Conservation (phyloP, 345 rosid genomes). For the Viola odorata region DNA sequence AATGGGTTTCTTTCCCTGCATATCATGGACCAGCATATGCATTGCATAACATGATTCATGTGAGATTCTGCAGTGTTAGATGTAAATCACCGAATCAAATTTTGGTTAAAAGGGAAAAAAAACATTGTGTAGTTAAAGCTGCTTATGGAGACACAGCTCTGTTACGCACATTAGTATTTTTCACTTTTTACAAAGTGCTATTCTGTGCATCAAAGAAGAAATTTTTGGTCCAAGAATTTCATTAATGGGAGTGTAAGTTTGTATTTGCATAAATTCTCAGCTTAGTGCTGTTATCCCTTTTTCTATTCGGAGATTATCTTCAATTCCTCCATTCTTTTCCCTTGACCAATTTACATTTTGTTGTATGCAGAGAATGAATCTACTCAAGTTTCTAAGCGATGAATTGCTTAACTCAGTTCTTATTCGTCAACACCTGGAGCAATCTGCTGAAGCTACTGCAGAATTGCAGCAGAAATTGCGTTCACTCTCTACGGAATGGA, state of each 20-base stretch:
- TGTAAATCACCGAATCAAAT: background rate
- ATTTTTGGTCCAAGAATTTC: too few species aligned
- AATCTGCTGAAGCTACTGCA: slow-evolving; percentile 57
- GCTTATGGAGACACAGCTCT: background rate
- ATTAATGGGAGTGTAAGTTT: background rate
- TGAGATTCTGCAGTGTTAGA: too few species aligned
- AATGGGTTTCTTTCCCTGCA: too few species aligned
- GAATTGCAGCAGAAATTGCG: slow-evolving; percentile 93
- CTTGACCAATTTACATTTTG: slow-evolving; percentile 10
- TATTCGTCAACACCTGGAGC: slow-evolving; percentile 91
- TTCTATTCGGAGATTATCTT: background rate
- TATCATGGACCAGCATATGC: too few species aligned
- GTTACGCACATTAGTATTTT: background rate
- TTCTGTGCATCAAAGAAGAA: background rate
- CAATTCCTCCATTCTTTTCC: background rate
- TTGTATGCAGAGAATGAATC: slow-evolving; percentile 68
- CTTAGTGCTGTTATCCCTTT: slow-evolving; percentile 1
- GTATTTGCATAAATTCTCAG: background rate
- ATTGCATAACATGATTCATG: too few species aligned
- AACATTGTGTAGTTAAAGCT: background rate
- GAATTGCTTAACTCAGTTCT: slow-evolving; percentile 78
- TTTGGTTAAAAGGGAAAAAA: background rate
- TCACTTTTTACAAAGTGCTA: background rate
- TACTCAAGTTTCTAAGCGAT: slow-evolving; percentile 82
- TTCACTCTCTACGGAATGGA: slow-evolving; percentile 57